These are phyloP conservation scores for Seiridium cupressi DNA, from an alignment of 2,329 filamentous ascomycete genomes.

Conservation along the genomic window DNA sequence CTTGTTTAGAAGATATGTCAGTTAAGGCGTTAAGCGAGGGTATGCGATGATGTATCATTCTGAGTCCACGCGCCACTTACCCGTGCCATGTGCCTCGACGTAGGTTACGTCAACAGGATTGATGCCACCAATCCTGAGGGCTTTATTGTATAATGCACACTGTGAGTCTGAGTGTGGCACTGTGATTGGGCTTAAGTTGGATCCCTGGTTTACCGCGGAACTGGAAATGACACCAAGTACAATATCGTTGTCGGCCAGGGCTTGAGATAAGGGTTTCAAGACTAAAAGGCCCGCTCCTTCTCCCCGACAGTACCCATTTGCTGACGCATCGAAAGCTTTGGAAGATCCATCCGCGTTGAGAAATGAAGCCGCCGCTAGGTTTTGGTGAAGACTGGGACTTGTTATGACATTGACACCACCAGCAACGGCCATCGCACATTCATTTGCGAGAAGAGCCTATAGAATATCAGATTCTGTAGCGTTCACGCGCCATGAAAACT, in stretches of 20 bases:
- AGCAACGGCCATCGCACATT: constrained; percentile 31
- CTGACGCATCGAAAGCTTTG: constrained; percentile 44
- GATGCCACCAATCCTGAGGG: constrained; percentile 18
- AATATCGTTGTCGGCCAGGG: constrained; percentile 47
- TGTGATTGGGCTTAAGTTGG: constrained; percentile 23
- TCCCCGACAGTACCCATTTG: constrained; percentile 53
- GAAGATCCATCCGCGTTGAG: constrained; percentile 43
- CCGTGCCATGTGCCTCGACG: constrained; percentile 35
- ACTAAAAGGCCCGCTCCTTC: constrained; percentile 49
- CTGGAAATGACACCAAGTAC: constrained; percentile 41
- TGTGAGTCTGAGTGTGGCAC: constrained; percentile 25
- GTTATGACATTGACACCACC: constrained; percentile 39
- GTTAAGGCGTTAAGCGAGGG: no score
- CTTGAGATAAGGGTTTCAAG: constrained; percentile 48
- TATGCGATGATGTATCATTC: no score
- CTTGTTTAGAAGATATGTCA: neutral
- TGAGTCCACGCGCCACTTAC: neutral
- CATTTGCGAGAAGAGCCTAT: constrained; percentile 23
- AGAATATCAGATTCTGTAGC: neutral
- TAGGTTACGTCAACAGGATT: constrained; percentile 23
- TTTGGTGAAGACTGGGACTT: constrained; percentile 17
- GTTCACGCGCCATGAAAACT: neutral
- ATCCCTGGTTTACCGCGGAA: constrained; percentile 33
- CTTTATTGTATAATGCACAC: constrained; percentile 25
- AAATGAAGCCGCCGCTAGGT: constrained; percentile 32